A percentile compares a stretch with the other conserved stretches of the same genome.
Evolutionary conservation across 768 basidiomycete genomes (phyloP).

Genomic region (Chalciporus piperatus): DNA sequence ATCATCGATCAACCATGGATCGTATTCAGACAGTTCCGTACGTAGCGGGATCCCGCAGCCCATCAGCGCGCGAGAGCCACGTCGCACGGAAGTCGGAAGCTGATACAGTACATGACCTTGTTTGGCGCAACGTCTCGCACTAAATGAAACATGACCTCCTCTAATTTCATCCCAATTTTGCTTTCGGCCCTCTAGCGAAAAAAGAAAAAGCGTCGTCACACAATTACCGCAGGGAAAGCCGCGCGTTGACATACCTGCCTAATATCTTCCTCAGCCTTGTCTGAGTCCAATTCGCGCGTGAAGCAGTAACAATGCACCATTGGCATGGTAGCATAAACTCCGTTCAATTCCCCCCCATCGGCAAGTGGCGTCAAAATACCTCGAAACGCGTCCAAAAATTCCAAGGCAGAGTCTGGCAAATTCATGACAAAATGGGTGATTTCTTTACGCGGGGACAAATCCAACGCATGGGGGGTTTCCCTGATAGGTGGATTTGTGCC

Average conservation of each 20-base stretch:
- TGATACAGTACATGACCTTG: constrained; percentile 98
- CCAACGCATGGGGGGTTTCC: constrained; percentile 8
- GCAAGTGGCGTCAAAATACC: constrained; percentile 55
- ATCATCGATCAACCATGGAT: no score
- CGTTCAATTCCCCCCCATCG: constrained; percentile 44
- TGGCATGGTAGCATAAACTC: constrained; percentile 59
- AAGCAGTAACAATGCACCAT: constrained; percentile 97
- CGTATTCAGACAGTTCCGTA: background rate
- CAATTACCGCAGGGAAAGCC: background rate
- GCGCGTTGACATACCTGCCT: constrained; percentile 53
- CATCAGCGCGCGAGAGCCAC: constrained; percentile 35
- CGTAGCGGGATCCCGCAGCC: background rate
- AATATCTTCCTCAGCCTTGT: constrained; percentile 74
- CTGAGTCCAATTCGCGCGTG: constrained; percentile 74
- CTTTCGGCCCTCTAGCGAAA: constrained; percentile 66
- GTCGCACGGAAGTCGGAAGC: constrained; percentile 66
- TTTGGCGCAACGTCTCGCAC: constrained; percentile 93
- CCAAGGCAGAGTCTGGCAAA: constrained; percentile 86
- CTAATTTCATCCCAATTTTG: constrained; percentile 54
- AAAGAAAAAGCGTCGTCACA: constrained; percentile 20
- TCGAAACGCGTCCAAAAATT: constrained; percentile 85
- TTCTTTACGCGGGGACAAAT: constrained; percentile 42
- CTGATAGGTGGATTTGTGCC: background rate
- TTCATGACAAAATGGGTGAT: constrained; percentile 98
- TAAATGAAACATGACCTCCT: constrained; percentile 56